phyloP scores from a whole-genome alignment of 306 rosid genomes.

The Arachis stenosperma region DNA sequence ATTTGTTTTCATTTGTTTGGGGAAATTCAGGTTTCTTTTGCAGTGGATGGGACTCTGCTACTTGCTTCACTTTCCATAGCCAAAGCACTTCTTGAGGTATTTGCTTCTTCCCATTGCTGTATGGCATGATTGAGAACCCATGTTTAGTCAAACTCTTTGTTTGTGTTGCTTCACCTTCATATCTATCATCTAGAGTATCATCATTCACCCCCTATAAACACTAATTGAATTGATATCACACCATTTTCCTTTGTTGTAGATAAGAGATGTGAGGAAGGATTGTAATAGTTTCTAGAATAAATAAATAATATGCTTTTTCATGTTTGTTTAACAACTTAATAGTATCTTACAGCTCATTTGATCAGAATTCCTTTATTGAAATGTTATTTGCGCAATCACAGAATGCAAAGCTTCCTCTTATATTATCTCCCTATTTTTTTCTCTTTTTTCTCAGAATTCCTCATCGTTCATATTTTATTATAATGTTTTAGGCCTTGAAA shows the following conservation, averaged over 20 bases:
- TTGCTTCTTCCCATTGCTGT: conserved; percentile 6
- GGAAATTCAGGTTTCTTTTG: conserved; percentile 71
- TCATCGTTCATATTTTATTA: no score
- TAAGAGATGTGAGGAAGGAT: background rate
- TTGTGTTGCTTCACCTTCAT: background rate
- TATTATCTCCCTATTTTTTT: no score
- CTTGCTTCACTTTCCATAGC: conserved; percentile 69
- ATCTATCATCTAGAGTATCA: background rate
- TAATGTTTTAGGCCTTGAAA: background rate
- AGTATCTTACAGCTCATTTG: background rate
- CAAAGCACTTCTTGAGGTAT: conserved; percentile 85
- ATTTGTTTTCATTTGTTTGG: conserved; percentile 16
- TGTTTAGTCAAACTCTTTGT: conserved; percentile 17
- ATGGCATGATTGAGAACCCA: conserved; percentile 19
- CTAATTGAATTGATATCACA: conserved; percentile 16
- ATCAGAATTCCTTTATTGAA: conserved; percentile 24
- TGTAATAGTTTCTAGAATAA: background rate
- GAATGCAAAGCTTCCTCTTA: background rate
- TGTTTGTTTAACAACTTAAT: no score
- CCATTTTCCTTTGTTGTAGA: conserved; percentile 20
- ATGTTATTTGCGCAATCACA: conserved; percentile 28
- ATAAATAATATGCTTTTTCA: no score
- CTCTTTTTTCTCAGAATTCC: no score
- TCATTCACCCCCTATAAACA: background rate
- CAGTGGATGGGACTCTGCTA: conserved; percentile 75